A percentile compares a stretch with the other conserved stretches of the same genome.
Evolutionary conservation across 208 protist genomes (phyloP).

Genomic region (Trypanosoma lewisi): DNA sequence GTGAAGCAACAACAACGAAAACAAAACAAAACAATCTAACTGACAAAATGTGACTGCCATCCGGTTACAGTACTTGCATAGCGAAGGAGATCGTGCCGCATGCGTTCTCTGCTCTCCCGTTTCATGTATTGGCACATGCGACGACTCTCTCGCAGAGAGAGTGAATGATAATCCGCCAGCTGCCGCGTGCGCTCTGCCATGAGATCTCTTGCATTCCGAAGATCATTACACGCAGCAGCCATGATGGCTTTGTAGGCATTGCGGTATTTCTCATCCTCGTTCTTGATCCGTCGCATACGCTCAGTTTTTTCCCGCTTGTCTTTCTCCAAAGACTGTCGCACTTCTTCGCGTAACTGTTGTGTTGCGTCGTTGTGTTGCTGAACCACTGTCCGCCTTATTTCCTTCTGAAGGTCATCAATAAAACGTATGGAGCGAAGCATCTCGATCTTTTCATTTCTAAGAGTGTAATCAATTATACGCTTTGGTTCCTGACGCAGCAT

Average conservation of each 20-base stretch:
- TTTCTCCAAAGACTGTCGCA: conserved; percentile 33
- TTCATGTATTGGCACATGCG: conserved; percentile 65
- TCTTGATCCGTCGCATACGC: conserved; percentile 50
- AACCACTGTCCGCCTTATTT: conserved; percentile 65
- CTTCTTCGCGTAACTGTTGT: conserved; percentile 38
- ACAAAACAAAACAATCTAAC: too few species aligned
- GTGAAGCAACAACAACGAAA: too few species aligned
- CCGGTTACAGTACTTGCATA: conserved; percentile 69
- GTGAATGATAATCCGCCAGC: conserved; percentile 64
- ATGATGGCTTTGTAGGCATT: conserved; percentile 72
- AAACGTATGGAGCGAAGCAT: conserved; percentile 68
- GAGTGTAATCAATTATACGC: conserved; percentile 46
- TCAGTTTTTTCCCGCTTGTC: conserved; percentile 44
- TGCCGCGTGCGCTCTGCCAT: conserved; percentile 72
- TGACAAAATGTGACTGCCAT: conserved; percentile 70
- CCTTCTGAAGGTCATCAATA: conserved; percentile 64
- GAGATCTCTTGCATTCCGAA: conserved; percentile 48
- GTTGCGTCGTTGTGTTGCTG: conserved; percentile 54
- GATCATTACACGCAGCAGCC: conserved; percentile 62
- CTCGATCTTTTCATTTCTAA: conserved; percentile 79
- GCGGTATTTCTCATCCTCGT: conserved; percentile 79
- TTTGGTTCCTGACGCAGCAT: conserved; percentile 51
- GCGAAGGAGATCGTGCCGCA: conserved; percentile 53
- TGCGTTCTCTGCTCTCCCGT: conserved; percentile 52
- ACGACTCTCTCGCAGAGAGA: conserved; percentile 63